Conservation (phyloP, 768 basidiomycete genomes). For the Podaxis sp. region DNA sequence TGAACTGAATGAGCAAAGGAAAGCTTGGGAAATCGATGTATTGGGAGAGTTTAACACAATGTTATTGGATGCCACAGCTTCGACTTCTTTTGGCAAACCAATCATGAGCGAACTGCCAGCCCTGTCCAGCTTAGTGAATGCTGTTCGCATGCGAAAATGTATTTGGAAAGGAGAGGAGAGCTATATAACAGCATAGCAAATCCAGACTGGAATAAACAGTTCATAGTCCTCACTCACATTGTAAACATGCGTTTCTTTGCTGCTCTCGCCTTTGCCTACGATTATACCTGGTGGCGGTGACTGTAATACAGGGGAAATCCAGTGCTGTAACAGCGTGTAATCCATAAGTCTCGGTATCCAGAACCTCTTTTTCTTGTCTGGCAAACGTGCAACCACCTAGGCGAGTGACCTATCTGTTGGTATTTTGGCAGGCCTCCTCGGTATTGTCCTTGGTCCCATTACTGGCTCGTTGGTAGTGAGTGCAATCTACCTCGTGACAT, state of each 20-base stretch:
- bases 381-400: background rate
- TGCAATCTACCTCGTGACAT: background rate
- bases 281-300: constrained; percentile 13
- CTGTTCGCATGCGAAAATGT: too few relatives aligned
- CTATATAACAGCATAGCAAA: background rate
- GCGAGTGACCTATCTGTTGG: background rate
- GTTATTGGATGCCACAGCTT: too few relatives aligned
- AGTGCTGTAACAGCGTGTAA: constrained; percentile 20
- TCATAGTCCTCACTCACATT: background rate
- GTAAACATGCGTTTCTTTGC: constrained; percentile 21
- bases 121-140: too few relatives aligned
- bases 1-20: too few relatives aligned
- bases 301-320: constrained; percentile 20
- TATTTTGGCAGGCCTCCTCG: constrained; percentile 9
- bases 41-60: too few relatives aligned
- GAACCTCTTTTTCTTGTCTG: background rate
- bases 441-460: constrained; percentile 16
- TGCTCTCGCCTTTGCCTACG: constrained; percentile 18
- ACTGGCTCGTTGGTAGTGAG: constrained; percentile 19
- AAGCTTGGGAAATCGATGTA: too few relatives aligned
- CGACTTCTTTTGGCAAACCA: too few relatives aligned
- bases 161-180: too few relatives aligned
- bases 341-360: background rate
- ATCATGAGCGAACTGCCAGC: too few relatives aligned
- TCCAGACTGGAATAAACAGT: constrained; percentile 1